phyloP scores from a whole-genome alignment of 2,329 filamentous ascomycete species.

The Didymella glomerata region DNA sequence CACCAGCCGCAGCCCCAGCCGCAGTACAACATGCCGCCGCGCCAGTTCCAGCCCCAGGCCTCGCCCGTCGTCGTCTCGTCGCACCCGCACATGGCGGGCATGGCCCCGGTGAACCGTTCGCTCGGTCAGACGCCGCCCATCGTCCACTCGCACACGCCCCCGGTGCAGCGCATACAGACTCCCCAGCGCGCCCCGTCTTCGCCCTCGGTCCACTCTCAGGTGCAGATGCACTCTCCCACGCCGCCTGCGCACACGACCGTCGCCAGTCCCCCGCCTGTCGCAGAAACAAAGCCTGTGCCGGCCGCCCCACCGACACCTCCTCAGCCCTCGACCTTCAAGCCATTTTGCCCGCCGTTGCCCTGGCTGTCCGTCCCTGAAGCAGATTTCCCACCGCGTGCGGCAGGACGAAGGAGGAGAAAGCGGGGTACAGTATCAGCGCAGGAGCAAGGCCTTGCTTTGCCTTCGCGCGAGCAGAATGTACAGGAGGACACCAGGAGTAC shows the following conservation, averaged over 20 bases:
- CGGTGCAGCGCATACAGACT: constrained; percentile 41
- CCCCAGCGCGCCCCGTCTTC: constrained; percentile 47
- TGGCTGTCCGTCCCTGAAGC: constrained; percentile 67
- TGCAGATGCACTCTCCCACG: constrained; percentile 44
- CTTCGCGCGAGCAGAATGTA: constrained; percentile 54
- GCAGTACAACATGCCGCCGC: constrained; percentile 52
- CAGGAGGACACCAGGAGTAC: constrained; percentile 23
- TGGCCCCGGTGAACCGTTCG: constrained; percentile 54
- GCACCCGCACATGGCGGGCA: constrained; percentile 57
- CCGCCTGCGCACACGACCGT: constrained; percentile 38
- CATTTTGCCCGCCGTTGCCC: constrained; percentile 63
- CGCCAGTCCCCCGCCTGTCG: constrained; percentile 11
- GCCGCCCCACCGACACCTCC: constrained; percentile 28
- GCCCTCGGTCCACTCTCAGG: constrained; percentile 48
- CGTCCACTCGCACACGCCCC: constrained; percentile 48
- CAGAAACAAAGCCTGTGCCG: constrained; percentile 30
- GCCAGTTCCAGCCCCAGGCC: constrained; percentile 49
- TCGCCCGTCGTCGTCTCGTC: constrained; percentile 59
- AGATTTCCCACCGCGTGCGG: constrained; percentile 62
- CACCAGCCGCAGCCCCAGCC: constrained; percentile 41
- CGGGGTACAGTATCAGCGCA: constrained; percentile 50
- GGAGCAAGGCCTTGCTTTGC: constrained; percentile 59
- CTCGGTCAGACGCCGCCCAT: constrained; percentile 50
- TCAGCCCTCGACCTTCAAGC: constrained; percentile 47
- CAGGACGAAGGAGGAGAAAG: constrained; percentile 56